Evolutionary conservation across 1,284 basidiomycete species (phyloP).

Genomic region (Bjerkandera adusta): DNA sequence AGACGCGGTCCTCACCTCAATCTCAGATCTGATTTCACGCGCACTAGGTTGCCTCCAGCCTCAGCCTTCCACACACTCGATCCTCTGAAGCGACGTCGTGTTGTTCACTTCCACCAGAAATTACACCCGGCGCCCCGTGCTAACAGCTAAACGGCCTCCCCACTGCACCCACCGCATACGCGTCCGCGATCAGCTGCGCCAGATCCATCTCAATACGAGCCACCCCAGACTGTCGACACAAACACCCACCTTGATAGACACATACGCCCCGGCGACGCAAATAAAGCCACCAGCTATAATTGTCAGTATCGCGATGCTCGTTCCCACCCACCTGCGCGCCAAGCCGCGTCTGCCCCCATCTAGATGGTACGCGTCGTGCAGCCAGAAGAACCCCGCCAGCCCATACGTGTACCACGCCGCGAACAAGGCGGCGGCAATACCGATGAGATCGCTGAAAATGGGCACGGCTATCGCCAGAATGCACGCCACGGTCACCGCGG

Average conservation of each 20-base stretch:
- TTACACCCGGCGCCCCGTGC: neutral
- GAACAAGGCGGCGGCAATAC: constrained; percentile 53
- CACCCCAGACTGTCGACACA: neutral
- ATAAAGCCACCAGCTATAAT: constrained; percentile 50
- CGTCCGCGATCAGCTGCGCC: constrained; percentile 45
- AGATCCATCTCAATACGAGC: constrained; percentile 2
- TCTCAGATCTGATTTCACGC: neutral
- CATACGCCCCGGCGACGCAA: constrained; percentile 52
- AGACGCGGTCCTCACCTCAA: neutral
- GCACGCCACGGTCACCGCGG: constrained; percentile 45
- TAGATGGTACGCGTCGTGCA: constrained; percentile 47
- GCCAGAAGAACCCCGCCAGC: constrained; percentile 54
- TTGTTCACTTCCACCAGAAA: neutral
- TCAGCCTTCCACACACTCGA: no score
- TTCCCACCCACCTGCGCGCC: constrained; percentile 31
- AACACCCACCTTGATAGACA: constrained; percentile 44
- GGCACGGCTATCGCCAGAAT: constrained; percentile 55
- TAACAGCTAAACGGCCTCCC: constrained; percentile 52
- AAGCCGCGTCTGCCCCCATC: constrained; percentile 35
- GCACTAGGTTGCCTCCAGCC: no score
- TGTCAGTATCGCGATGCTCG: constrained; percentile 39
- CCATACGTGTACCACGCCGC: constrained; percentile 61
- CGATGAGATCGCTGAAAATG: constrained; percentile 53
- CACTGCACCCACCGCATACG: constrained; percentile 43
- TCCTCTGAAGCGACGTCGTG: no score